A percentile compares a stretch with the other conserved stretches of the same genome.
Evolutionary conservation across 257 asterid species (phyloP).

Genomic region (Linaria vulgaris): DNA sequence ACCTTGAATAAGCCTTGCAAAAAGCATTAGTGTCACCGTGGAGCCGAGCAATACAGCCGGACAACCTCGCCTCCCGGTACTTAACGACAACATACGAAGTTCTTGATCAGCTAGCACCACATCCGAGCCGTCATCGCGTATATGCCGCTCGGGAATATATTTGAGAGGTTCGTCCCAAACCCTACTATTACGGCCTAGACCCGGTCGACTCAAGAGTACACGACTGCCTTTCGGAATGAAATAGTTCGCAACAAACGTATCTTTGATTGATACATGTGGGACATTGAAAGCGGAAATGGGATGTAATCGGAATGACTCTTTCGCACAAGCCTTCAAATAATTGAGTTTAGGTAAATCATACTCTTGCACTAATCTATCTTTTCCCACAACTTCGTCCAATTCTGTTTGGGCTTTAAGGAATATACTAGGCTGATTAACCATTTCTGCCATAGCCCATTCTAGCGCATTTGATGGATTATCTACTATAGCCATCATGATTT

Average conservation of each 20-base stretch:
- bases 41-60: no score
- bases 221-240: background rate
- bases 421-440: no score
- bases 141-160: background rate
- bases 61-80: background rate
- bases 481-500: background rate
- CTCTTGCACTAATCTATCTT: background rate
- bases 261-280: background rate
- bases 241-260: background rate
- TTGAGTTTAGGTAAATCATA: no score
- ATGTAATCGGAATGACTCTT: background rate
- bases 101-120: background rate
- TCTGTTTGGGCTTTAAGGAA: background rate
- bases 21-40: background rate
- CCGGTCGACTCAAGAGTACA: background rate
- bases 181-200: background rate
- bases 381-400: background rate
- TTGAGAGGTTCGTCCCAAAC: background rate
- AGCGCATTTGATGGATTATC: background rate
- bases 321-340: background rate
- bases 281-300: background rate
- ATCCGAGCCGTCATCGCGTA: background rate
- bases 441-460: background rate
- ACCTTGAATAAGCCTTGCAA: background rate
- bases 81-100: background rate